A percentile compares a stretch with the other conserved stretches of the same genome.
phyloP scores from a whole-genome alignment of 169 alveolate genomes.

The Eimeria sp. region DNA sequence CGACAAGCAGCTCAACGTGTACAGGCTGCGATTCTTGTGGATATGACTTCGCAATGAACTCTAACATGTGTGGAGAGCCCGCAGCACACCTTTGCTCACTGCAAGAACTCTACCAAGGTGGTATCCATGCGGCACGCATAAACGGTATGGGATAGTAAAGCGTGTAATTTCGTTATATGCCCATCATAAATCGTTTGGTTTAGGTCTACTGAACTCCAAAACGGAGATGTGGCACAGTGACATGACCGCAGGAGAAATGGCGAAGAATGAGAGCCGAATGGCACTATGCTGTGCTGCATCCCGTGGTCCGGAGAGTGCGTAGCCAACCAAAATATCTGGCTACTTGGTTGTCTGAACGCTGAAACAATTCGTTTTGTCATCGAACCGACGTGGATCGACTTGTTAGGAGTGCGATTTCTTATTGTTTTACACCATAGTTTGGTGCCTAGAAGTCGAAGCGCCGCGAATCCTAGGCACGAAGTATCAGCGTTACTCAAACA shows the following conservation, averaged over 20 bases:
- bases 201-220: conserved; percentile 69
- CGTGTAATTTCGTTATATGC: background rate
- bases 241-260: conserved; percentile 73
- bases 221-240: conserved; percentile 83
- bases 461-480: background rate
- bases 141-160: conserved; percentile 49
- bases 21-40: conserved; percentile 82
- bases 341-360: background rate
- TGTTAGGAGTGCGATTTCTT: background rate
- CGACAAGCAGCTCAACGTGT: background rate
- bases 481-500: background rate
- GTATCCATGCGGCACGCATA: conserved; percentile 79
- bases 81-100: conserved; percentile 84
- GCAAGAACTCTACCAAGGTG: conserved; percentile 83
- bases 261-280: conserved; percentile 64
- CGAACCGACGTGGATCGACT: conserved; percentile 9
- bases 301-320: conserved; percentile 50
- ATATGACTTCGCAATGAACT: conserved; percentile 66
- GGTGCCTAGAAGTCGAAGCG: background rate
- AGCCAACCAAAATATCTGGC: background rate
- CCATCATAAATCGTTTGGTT: background rate
- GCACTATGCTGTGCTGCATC: conserved; percentile 82
- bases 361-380: conserved; percentile 18
- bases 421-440: background rate
- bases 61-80: conserved; percentile 82